Evolutionary conservation across 768 basidiomycete genomes (phyloP).

Genomic region (Lactarius psammicola): DNA sequence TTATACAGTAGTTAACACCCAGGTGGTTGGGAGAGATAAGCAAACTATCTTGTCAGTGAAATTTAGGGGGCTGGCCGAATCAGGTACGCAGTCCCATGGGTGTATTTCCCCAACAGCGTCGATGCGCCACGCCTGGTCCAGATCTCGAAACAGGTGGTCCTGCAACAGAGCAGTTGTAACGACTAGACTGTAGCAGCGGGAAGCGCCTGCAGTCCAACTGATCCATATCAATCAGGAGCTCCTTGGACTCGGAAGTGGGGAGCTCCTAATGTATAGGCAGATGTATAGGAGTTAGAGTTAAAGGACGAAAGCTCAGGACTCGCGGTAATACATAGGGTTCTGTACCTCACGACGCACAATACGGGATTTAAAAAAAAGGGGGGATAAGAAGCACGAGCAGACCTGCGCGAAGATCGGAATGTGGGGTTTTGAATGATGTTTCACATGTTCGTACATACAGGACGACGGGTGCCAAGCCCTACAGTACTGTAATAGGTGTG

Average conservation of each 20-base stretch:
- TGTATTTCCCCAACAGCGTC: background rate
- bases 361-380: background rate
- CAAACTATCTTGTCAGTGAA: background rate
- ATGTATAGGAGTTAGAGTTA: too few species aligned
- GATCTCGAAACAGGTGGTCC: too few species aligned
- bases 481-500: background rate
- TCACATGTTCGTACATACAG: too few species aligned
- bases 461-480: background rate
- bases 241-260: too few species aligned
- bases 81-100: background rate
- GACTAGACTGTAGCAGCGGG: background rate
- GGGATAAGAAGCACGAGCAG: background rate
- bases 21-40: background rate
- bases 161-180: too few species aligned
- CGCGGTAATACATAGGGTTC: background rate
- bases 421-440: background rate
- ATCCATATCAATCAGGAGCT: background rate
- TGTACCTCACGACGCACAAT: background rate
- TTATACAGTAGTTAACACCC: too few species aligned
- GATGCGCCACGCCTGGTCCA: background rate
- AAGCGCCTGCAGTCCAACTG: too few species aligned
- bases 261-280: too few species aligned
- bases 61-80: background rate
- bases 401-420: background rate
- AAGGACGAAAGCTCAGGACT: background rate